Evolutionary conservation across 441 rosid species (phyloP), one percentile per base, ranked within the genome.

Genomic region (Flueggea neowawraea): DNA sequence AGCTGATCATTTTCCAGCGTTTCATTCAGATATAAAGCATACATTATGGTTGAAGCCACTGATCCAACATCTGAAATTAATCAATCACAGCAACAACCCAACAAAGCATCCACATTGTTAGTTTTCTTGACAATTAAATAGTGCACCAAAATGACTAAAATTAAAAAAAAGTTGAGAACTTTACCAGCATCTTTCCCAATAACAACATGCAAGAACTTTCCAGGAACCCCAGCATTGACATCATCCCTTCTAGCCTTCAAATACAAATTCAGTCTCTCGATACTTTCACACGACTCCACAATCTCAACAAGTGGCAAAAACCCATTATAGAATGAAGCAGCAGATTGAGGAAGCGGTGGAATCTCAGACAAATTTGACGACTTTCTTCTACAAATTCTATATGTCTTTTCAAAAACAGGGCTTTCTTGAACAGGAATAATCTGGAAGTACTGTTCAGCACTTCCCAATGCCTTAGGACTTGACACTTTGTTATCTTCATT

Each of bases 341-440:
- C 91, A 67, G 82, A 78, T 62, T 62, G 86, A 63, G 93, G 86
- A 71, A 84, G 82, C 54, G 82, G 82, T 56, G 82, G 78, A 39
- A 84, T 71, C 69, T 52, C 75, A n/a, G 77, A 67, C 57, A 73
- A 33, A 66, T 78, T 14, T 2, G 9, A 55, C 12, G 67, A 53
- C 51, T 75, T 79, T 54, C 51, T 69, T 28, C 33, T 70, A 31
- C 43, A 54, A 61, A 80, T 32, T 14, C 51, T 65, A 52, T 64
- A 80, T 15, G 81, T 73, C 67, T 74, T 86, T 62, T 66, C 74
- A 50, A 57, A 28, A 22, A 61, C 33, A 28, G 78, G 72, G 59
- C 63, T 63, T 57, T 39, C 49, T 15, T 17, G 16, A 57, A 68
- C 62, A 9, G 10, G 11, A 6, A 50, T 44, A 62, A 36, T 36